Evolutionary conservation across 371 early-diverging fungal genomes (phyloP).

Genomic region (Syncephalastrum contaminatum): DNA sequence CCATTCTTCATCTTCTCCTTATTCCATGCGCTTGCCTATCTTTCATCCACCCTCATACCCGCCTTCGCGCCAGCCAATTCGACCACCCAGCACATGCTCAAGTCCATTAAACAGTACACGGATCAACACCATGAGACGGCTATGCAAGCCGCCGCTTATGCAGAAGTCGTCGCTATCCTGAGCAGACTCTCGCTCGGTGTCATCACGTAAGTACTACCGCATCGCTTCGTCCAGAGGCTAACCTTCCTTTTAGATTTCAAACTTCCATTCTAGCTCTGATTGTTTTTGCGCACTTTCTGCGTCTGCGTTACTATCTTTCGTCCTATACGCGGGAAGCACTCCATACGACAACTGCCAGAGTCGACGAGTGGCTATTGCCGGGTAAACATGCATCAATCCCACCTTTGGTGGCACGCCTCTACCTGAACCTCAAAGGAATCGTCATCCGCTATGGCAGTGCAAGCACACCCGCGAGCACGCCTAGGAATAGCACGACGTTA

Average conservation of each 20-base stretch:
- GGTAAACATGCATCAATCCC: slow-evolving; percentile 25
- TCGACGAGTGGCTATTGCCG: slow-evolving; percentile 58
- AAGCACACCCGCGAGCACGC: background rate
- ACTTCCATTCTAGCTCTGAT: slow-evolving; percentile 76
- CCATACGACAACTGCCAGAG: slow-evolving; percentile 37
- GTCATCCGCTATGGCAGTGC: slow-evolving; percentile 52
- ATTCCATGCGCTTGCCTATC: slow-evolving; percentile 77
- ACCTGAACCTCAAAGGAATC: slow-evolving; percentile 49
- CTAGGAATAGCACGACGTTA: background rate
- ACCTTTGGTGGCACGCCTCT: slow-evolving; percentile 34
- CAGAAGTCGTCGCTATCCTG: slow-evolving; percentile 76
- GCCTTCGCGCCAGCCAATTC: slow-evolving; percentile 53
- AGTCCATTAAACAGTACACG: slow-evolving; percentile 55
- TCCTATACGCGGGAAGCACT: slow-evolving; percentile 62
- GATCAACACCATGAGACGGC: slow-evolving; percentile 66
- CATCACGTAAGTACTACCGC: slow-evolving; percentile 44
- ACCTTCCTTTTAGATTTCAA: slow-evolving; percentile 45
- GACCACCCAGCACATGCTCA: slow-evolving; percentile 34
- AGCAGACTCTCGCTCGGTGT: slow-evolving; percentile 64
- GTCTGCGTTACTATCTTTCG: slow-evolving; percentile 77
- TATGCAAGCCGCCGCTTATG: slow-evolving; percentile 71
- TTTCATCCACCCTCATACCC: slow-evolving; percentile 65
- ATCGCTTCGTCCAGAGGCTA: background rate
- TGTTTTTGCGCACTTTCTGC: slow-evolving; percentile 78
- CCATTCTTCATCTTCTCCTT: slow-evolving; percentile 83